Base-by-base conservation (phyloP, 1,139 yeast genomes). In the Waltiozyma solani region DNA sequence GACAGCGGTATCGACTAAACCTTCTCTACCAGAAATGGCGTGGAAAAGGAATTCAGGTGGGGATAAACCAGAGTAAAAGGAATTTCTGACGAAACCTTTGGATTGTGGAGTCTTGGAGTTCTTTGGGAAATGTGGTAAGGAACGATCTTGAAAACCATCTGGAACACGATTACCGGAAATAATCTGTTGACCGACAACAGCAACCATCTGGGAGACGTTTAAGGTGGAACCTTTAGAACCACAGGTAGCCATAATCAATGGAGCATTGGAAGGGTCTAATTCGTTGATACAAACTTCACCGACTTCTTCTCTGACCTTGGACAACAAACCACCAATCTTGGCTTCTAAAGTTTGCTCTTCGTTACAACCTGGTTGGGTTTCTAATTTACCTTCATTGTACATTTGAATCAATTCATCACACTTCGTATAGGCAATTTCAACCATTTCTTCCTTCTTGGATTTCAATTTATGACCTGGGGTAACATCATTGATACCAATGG, bases 21-120 rank as follows among this genome's bases (percentile, higher is more conserved):
- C 99, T 71, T 93, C 99, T 71, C 99, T 84, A 60, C 99, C 99
- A 7, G 98, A 91, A 64, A 93, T 93, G 47, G 99, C 97, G 60
- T 93, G 99, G 72, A 91, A 93, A 49, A 93, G 67, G 60, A 93
- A 93, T 58, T 93, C 99, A 5, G 98, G 96, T 5, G 99, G 98
- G 6, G 91, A 73, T 49, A 93, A 69, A 10, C 99, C 99, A 36
- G 91, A 75, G 59, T 71, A 93, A 71, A 93, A 93, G 11, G 97
- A 89, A 62, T 93, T 91, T 62, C 96, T 70, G 15, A 93, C 98
- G 57, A 93, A 93, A 52, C 99, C 99, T 63, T 93, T 93, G 11
- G 96, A 85, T 47, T 93, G 96, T 2, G 98, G 98, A 31, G 97
- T 85, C 59, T 91, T 89, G 46, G 97, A 87, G 60, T 84, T 85